A percentile compares a stretch with the other conserved stretches of the same genome.
These are phyloP conservation scores for Penicillium freii DNA, from an alignment of 2,329 filamentous ascomycete genomes.

Conservation along the genomic window DNA sequence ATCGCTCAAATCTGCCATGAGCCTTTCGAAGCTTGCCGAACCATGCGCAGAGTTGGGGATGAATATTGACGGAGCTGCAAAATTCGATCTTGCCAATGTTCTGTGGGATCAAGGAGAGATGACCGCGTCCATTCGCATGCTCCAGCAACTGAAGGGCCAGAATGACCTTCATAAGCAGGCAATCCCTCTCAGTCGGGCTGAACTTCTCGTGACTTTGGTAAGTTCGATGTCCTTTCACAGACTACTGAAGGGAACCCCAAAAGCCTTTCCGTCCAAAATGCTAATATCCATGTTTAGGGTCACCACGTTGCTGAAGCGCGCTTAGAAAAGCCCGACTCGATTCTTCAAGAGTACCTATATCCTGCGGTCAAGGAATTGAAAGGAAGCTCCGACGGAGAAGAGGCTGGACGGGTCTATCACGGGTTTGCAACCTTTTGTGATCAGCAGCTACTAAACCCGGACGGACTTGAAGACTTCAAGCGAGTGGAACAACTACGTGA, in stretches of 20 bases:
- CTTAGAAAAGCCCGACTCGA: conserved; percentile 84
- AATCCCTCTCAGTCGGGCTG: conserved; percentile 69
- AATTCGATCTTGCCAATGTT: conserved; percentile 81
- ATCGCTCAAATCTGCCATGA: conserved; percentile 79
- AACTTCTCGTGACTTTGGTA: conserved; percentile 78
- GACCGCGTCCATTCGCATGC: conserved; percentile 81
- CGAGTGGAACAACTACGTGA: conserved; percentile 76
- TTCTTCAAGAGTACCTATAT: conserved; percentile 80
- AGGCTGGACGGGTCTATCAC: conserved; percentile 86
- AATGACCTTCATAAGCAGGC: conserved; percentile 65
- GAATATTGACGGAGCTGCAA: conserved; percentile 71
- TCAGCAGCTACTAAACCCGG: conserved; percentile 82
- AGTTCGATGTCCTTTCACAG: conserved; percentile 17
- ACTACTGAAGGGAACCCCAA: not conserved
- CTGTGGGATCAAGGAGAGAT: conserved; percentile 94
- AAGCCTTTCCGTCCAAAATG: not conserved
- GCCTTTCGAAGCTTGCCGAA: conserved; percentile 72
- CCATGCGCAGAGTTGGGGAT: conserved; percentile 70
- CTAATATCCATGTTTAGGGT: conserved; percentile 50
- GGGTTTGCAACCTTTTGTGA: conserved; percentile 96
- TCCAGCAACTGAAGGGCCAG: conserved; percentile 68
- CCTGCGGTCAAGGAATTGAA: conserved; percentile 80
- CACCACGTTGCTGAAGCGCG: conserved; percentile 86
- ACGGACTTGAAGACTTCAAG: conserved; percentile 78
- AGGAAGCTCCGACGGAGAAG: conserved; percentile 63